These are phyloP conservation scores for Drechslerella coelobrocha DNA, from an alignment of 2,329 filamentous ascomycete species.

Conservation along the genomic window DNA sequence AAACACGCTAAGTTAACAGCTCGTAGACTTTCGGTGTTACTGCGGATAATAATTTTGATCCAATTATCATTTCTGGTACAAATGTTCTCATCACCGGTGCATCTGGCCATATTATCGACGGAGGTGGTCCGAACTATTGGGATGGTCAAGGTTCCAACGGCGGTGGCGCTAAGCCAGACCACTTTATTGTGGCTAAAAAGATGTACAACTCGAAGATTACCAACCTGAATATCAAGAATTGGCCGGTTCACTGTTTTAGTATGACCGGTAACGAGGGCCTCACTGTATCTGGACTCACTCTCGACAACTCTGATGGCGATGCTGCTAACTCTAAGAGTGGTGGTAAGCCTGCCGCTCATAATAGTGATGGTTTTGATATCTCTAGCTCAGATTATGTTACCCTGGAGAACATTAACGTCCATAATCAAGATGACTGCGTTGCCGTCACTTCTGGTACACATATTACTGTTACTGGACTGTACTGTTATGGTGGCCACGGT, in stretches of 20 bases:
- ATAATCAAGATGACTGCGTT: slow-evolving; percentile 70
- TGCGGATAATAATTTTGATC: slow-evolving; percentile 17
- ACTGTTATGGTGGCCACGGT: slow-evolving; percentile 62
- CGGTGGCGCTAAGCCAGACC: slow-evolving; percentile 58
- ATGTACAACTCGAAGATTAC: slow-evolving; percentile 58
- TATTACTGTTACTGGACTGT: slow-evolving; percentile 61
- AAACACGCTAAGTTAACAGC: not conserved
- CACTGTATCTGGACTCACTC: slow-evolving; percentile 57
- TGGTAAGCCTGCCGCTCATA: slow-evolving; percentile 56
- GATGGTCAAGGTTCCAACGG: slow-evolving; percentile 62
- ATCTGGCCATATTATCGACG: slow-evolving; percentile 64
- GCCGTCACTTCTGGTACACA: slow-evolving; percentile 65
- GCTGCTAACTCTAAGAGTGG: slow-evolving; percentile 39
- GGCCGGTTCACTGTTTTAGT: slow-evolving; percentile 60
- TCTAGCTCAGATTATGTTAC: slow-evolving; percentile 62
- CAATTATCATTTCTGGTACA: slow-evolving; percentile 63
- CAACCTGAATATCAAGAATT: slow-evolving; percentile 60
- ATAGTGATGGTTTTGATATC: slow-evolving; percentile 69
- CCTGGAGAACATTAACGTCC: slow-evolving; percentile 64
- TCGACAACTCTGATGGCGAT: slow-evolving; percentile 57
- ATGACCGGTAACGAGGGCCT: slow-evolving; percentile 58
- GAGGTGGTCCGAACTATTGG: slow-evolving; percentile 68
- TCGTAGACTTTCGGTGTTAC: slow-evolving; percentile 26
- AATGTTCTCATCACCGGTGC: slow-evolving; percentile 65
- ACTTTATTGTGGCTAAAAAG: slow-evolving; percentile 64